Base-by-base conservation (phyloP, 176 grass and related monocot species). In the Oryza australiensis region DNA sequence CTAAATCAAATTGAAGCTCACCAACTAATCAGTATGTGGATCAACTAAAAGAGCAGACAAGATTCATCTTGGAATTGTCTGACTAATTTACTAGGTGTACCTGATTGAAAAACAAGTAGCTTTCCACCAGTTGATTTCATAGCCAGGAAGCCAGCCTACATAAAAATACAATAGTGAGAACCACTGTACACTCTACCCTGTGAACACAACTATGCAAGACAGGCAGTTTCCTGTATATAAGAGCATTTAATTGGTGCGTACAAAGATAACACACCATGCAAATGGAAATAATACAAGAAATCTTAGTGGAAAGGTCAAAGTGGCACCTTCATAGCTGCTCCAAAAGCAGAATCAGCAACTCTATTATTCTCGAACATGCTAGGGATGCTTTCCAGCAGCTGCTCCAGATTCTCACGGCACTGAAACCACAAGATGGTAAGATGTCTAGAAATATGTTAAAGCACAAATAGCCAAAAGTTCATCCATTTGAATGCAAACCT, bases 41-140 rank as follows among this genome's bases (percentile, higher is more conserved):
- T 29, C 37, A 49, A 22, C 46, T 40, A 66, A 37, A 12, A 66
- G 5, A 73, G 59, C 29, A 22, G 28, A 38, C 15, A 10, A 60
- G 57, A 80, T 59, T 51, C 24, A 57, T 55, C 24, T 66, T 53
- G 26, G 51, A 57, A 83, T 38, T 62, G 15, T 16, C 26, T 43
- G 34, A 57, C 12, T 48, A 42, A 12, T 80, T 62, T 66, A 73
- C 12, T 53, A 80, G 48, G 26, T 8, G 70, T 89, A 89, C 94
- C 91, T 89, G 94, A 97, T 69, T 97, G 94, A 81, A 97, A 97
- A 70, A 97, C 94, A 60, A 97, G 84, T 84, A 97, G 91, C 66
- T 91, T 97, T 82, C 94, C 94, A 38, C 94, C 94, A 49, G 94
- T 97, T 63, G 94, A 80, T 77, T 97, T 97, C 62, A 94, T 83